A percentile compares a stretch with the other conserved stretches of the same genome.
Conservation (phyloP, 2,329 filamentous ascomycete species). For the Colletotrichum melonis region DNA sequence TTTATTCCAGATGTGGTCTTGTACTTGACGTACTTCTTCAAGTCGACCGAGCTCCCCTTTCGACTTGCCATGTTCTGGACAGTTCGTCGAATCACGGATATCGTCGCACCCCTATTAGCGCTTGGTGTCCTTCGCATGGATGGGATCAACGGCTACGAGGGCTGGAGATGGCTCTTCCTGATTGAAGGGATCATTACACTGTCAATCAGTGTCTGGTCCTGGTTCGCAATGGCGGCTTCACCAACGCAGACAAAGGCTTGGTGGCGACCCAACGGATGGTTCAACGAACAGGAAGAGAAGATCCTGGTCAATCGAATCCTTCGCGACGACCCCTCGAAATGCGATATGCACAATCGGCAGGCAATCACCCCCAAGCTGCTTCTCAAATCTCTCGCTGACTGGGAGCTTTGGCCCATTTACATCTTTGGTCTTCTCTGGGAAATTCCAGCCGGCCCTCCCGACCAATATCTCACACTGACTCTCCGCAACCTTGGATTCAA, state of each 20-base stretch:
- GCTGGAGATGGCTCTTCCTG: conserved; percentile 40
- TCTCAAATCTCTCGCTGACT: conserved; percentile 61
- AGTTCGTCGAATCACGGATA: conserved; percentile 41
- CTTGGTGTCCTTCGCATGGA: conserved; percentile 43
- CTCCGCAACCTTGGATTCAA: conserved; percentile 42
- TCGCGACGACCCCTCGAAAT: conserved; percentile 66
- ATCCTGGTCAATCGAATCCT: conserved; percentile 67
- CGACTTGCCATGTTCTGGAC: conserved; percentile 42
- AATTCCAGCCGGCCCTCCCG: conserved; percentile 39
- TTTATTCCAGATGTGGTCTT: conserved; percentile 51
- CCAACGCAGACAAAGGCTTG: conserved; percentile 55
- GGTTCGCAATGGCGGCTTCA: conserved; percentile 45
- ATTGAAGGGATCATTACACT: conserved; percentile 38
- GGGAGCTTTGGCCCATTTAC: conserved; percentile 67
- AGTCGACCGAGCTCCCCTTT: conserved; percentile 40
- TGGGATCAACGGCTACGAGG: conserved; percentile 39
- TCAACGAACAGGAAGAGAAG: conserved; percentile 65
- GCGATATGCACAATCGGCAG: conserved; percentile 66
- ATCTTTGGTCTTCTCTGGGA: conserved; percentile 57
- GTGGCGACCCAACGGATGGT: conserved; percentile 65
- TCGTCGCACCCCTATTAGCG: conserved; percentile 42
- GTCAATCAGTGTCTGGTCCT: conserved; percentile 42
- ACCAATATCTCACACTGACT: conserved; percentile 42
- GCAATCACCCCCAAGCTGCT: conserved; percentile 58
- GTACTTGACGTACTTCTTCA: conserved; percentile 44